Evolutionary conservation across 352 stramenopile species (phyloP).

Genomic region (Globisporangium radiosum): DNA sequence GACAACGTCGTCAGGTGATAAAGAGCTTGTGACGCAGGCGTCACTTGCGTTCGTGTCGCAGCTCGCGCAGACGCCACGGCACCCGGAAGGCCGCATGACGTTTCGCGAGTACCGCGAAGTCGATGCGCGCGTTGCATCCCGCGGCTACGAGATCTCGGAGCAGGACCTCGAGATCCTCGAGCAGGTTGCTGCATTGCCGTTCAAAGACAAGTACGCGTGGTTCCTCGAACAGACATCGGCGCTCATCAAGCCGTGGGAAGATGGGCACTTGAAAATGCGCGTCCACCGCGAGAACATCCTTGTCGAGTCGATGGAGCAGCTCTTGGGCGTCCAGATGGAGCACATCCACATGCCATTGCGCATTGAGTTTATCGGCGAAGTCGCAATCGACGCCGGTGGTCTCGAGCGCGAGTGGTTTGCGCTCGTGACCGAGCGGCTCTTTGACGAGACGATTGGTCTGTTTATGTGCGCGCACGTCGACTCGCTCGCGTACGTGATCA

Average conservation of each 20-base stretch:
- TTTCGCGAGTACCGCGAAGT: conserved; percentile 88
- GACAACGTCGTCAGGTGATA: conserved; percentile 14
- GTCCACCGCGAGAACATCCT: conserved; percentile 81
- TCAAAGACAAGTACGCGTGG: conserved; percentile 87
- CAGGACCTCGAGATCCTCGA: conserved; percentile 84
- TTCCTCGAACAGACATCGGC: conserved; percentile 80
- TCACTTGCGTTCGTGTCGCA: conserved; percentile 85
- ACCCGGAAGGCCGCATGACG: conserved; percentile 80
- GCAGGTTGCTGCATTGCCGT: conserved; percentile 75
- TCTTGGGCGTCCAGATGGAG: conserved; percentile 79
- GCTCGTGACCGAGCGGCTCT: conserved; percentile 79
- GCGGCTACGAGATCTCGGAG: conserved; percentile 84
- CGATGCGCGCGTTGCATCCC: conserved; percentile 74
- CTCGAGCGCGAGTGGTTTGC: conserved; percentile 87
- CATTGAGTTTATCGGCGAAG: conserved; percentile 87
- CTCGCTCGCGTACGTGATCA: conserved; percentile 77
- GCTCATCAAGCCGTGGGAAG: conserved; percentile 81
- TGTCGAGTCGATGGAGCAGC: conserved; percentile 81
- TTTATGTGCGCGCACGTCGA: conserved; percentile 85
- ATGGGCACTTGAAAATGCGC: conserved; percentile 81
- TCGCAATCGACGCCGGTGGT: conserved; percentile 86
- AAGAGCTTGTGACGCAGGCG: conserved; percentile 74
- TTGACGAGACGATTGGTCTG: conserved; percentile 81
- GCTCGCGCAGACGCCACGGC: conserved; percentile 68
- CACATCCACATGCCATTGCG: conserved; percentile 84